These are phyloP conservation scores for Tausonia pullulans DNA, from an alignment of 1,284 basidiomycete species.

Conservation along the genomic window DNA sequence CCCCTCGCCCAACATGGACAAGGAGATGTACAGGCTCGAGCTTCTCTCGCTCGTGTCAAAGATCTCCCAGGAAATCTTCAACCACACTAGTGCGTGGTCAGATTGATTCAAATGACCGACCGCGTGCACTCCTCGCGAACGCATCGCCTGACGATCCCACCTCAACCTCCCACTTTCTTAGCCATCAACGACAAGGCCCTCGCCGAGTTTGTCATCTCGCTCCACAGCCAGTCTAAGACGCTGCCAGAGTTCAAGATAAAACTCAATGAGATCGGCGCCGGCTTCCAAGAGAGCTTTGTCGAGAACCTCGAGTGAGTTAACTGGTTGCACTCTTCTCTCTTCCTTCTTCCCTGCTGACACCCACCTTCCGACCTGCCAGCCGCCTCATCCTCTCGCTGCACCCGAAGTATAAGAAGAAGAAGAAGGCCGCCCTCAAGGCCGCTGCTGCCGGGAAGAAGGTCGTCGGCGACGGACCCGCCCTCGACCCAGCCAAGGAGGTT, in stretches of 20 bases:
- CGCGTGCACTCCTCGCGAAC: background rate
- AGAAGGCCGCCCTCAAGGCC: slow-evolving; percentile 35
- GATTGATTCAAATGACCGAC: background rate
- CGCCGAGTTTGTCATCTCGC: slow-evolving; percentile 87
- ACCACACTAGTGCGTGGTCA: slow-evolving; percentile 45
- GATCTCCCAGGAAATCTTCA: slow-evolving; percentile 81
- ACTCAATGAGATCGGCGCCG: slow-evolving; percentile 67
- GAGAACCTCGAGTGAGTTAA: slow-evolving; percentile 60
- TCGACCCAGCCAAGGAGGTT: slow-evolving; percentile 52
- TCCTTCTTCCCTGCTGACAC: background rate
- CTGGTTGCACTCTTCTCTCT: background rate
- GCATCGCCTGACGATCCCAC: background rate
- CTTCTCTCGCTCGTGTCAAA: slow-evolving; percentile 76
- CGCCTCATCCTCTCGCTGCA: slow-evolving; percentile 89
- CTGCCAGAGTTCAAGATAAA: slow-evolving; percentile 69
- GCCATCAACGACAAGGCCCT: slow-evolving; percentile 78
- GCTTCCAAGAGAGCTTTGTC: slow-evolving; percentile 79
- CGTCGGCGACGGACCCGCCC: slow-evolving; percentile 20
- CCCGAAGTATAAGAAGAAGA: slow-evolving; percentile 84
- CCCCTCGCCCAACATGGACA: slow-evolving; percentile 42
- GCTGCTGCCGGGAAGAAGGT: background rate
- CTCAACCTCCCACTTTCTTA: slow-evolving; percentile 26
- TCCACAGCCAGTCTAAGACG: slow-evolving; percentile 74
- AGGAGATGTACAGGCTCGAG: slow-evolving; percentile 82
- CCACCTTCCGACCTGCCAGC: slow-evolving; percentile 16